A percentile compares a stretch with the other conserved stretches of the same genome.
phyloP scores from a whole-genome alignment of 441 rosid genomes.

The Capsella rubella region DNA sequence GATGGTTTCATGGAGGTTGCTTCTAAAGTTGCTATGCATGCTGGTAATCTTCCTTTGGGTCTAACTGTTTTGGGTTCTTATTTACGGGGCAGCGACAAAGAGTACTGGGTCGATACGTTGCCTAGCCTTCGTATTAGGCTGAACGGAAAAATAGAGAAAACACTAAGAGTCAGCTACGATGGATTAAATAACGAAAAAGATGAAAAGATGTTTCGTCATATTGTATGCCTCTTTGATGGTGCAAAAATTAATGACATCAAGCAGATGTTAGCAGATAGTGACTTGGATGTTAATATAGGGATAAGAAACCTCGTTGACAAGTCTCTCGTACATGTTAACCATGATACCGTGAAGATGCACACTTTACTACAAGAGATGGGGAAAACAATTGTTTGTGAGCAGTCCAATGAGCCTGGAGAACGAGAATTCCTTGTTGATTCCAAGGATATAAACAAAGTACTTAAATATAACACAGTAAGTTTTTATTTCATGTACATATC shows the following conservation, averaged over 20 bases:
- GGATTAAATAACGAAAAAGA: no score
- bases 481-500: background rate
- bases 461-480: background rate
- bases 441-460: background rate
- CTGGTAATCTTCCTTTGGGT: no score
- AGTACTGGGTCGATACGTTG: no score
- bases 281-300: no score
- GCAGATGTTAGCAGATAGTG: background rate
- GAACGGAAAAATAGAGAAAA: background rate
- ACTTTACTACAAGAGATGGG: slow-evolving; percentile 24
- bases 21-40: background rate
- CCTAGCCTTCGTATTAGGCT: background rate
- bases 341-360: background rate
- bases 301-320: background rate
- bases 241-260: background rate
- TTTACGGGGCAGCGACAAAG: no score
- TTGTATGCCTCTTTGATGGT: no score
- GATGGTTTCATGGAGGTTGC: slow-evolving; percentile 17
- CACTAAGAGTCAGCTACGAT: no score
- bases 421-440: background rate
- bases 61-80: no score
- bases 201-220: no score
- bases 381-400: background rate
- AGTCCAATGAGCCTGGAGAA: slow-evolving; percentile 27
- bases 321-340: slow-evolving; percentile 9